These are phyloP conservation scores for Phaeophleospora eucalypticola DNA, from an alignment of 2,329 filamentous ascomycete genomes.

Conservation along the genomic window DNA sequence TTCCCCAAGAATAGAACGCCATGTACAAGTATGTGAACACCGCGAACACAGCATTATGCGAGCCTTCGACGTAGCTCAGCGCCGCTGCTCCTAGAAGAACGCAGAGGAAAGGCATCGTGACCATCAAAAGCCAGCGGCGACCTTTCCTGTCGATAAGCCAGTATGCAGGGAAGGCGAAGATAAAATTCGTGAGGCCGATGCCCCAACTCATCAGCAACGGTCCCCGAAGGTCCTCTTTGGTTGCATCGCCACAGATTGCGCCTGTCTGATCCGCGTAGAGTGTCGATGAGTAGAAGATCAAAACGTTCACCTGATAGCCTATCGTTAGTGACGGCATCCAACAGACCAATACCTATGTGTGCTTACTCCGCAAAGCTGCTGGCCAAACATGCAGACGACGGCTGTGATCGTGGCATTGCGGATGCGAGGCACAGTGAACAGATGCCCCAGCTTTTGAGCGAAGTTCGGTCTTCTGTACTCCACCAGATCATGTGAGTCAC, in stretches of 20 bases:
- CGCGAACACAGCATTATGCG: conserved; percentile 50
- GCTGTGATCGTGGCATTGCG: conserved; percentile 25
- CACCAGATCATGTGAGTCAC: background rate
- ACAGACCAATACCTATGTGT: conserved; percentile 1
- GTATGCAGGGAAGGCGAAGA: conserved; percentile 56
- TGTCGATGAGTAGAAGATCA: conserved; percentile 27
- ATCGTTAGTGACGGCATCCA: background rate
- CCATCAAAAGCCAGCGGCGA: conserved; percentile 46
- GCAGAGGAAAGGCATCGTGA: conserved; percentile 40
- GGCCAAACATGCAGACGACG: conserved; percentile 24
- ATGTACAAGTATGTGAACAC: conserved; percentile 55
- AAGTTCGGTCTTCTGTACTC: background rate
- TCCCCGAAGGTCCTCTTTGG: conserved; percentile 9
- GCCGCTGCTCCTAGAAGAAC: conserved; percentile 34
- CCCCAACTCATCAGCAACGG: conserved; percentile 30
- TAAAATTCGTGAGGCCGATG: conserved; percentile 25
- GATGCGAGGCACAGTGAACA: conserved; percentile 27
- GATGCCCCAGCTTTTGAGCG: conserved; percentile 22
- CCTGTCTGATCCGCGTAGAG: conserved; percentile 20
- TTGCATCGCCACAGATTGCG: conserved; percentile 3
- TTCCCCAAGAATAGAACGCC: conserved; percentile 21
- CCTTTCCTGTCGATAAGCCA: conserved; percentile 58
- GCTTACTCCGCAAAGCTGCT: conserved; percentile 27
- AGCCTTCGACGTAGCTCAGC: conserved; percentile 44
- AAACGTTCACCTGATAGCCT: conserved; percentile 18